Evolutionary conservation across 164 flowering plant species (phyloP).

Genomic region (Protea cynaroides): DNA sequence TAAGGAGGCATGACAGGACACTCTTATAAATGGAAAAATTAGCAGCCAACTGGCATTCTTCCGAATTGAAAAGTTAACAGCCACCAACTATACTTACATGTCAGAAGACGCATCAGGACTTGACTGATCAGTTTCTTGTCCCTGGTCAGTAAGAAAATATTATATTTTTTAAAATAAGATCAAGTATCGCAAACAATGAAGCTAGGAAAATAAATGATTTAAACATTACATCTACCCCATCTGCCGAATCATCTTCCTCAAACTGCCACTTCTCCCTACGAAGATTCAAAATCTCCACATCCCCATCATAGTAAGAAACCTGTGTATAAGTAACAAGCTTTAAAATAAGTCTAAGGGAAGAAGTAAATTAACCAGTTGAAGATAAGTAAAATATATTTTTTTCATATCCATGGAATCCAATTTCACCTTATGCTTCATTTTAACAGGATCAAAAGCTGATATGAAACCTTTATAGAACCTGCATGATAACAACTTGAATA

Average conservation of each 20-base stretch:
- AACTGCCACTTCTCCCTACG: conserved; percentile 46
- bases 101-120: conserved; percentile 44
- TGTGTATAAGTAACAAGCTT: conserved; percentile 13
- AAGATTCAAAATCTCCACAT: conserved; percentile 54
- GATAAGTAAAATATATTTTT: not conserved
- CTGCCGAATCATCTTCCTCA: conserved; percentile 21
- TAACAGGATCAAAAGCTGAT: conserved; percentile 40
- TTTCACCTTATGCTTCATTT: conserved; percentile 64
- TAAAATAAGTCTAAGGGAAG: not conserved
- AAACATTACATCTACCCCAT: conserved; percentile 32
- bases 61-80: not conserved
- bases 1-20: too few relatives aligned
- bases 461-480: conserved; percentile 75
- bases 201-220: not conserved
- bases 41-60: not conserved
- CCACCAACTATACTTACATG: conserved; percentile 38
- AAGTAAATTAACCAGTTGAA: not conserved
- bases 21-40: too few relatives aligned
- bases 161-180: not conserved
- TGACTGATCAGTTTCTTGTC: conserved; percentile 21
- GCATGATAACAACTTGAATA: conserved; percentile 17
- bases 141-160: conserved; percentile 28
- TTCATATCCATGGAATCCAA: not conserved
- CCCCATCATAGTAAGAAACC: conserved; percentile 78
- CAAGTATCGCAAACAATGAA: not conserved